Percentiles rank a stretch among this genome's conserved stretches.
These are phyloP conservation scores for Persicaria tinctoria DNA, from an alignment of 148 eudicot species.

Conservation along the genomic window DNA sequence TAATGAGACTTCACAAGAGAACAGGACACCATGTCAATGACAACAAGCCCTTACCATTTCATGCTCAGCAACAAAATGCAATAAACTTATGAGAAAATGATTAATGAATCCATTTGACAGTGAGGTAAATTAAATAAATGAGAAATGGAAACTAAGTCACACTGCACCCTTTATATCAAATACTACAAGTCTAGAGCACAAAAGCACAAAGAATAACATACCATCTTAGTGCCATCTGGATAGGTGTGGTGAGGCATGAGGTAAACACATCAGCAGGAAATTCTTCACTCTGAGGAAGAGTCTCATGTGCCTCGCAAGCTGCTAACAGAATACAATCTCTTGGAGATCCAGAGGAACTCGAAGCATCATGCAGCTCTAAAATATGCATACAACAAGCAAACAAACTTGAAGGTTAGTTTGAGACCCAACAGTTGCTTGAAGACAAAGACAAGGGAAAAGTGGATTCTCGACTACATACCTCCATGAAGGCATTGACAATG, in stretches of 20 bases:
- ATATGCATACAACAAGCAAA: background rate
- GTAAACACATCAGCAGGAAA: constrained; percentile 98
- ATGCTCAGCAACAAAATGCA: background rate
- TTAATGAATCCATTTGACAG: background rate
- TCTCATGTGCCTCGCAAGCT: constrained; percentile 94
- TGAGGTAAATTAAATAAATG: background rate
- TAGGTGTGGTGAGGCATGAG: constrained; percentile 94
- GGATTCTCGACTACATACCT: constrained; percentile 36
- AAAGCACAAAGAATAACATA: constrained; percentile 15
- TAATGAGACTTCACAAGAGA: background rate
- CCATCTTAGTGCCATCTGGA: constrained; percentile 99
- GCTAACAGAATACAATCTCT: constrained; percentile 95
- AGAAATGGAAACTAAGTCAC: background rate
- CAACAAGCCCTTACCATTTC: background rate
- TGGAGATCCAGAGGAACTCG: constrained; percentile 51
- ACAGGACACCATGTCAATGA: background rate
- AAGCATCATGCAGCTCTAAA: constrained; percentile 59
- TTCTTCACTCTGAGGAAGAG: constrained; percentile 93
- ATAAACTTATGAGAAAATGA: background rate
- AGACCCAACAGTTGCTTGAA: constrained; percentile 1
- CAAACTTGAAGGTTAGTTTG: constrained; percentile 3
- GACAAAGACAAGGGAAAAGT: background rate
- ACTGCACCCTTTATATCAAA: background rate
- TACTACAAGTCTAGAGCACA: background rate
- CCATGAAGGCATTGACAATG: constrained; percentile 83